Conservation (phyloP, 2,329 filamentous ascomycete species). For the Paraphaeosphaeria sporulosa region DNA sequence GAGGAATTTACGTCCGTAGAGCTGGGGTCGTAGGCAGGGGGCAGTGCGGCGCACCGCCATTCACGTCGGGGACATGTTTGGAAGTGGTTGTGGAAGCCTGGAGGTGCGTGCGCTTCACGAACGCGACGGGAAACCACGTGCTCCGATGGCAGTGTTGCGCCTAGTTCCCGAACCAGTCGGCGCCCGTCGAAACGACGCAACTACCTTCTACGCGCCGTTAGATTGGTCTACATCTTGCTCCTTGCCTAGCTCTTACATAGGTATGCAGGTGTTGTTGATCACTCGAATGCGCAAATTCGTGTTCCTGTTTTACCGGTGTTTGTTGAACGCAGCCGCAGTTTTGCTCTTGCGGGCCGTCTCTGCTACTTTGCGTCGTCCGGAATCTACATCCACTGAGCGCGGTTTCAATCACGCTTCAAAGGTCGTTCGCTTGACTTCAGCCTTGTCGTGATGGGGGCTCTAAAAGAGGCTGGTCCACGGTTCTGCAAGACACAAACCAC, state of each 20-base stretch:
- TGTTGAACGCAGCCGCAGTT: neutral
- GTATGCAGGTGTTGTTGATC: neutral
- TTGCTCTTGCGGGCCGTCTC: neutral
- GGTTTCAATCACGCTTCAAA: neutral
- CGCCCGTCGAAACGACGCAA: neutral
- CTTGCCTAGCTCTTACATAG: neutral
- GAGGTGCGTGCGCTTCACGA: conserved; percentile 4
- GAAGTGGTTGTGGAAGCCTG: conserved; percentile 7
- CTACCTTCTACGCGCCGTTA: neutral
- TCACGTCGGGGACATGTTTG: neutral
- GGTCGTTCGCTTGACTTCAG: neutral
- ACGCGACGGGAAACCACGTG: conserved; percentile 10
- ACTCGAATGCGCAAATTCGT: neutral
- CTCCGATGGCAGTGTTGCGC: neutral
- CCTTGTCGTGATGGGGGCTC: neutral
- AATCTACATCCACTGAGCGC: neutral
- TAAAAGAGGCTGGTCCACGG: neutral
- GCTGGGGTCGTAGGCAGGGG: neutral
- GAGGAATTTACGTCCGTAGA: neutral
- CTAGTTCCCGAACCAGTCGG: neutral
- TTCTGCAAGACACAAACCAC: neutral
- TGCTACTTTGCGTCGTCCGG: neutral
- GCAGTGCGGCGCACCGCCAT: neutral
- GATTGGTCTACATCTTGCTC: neutral
- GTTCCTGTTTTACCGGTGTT: neutral